Percentiles rank a stretch among this genome's conserved stretches.
Evolutionary conservation across 2,329 filamentous ascomycete genomes (phyloP).

Genomic region (Pseudomassariella vexata): DNA sequence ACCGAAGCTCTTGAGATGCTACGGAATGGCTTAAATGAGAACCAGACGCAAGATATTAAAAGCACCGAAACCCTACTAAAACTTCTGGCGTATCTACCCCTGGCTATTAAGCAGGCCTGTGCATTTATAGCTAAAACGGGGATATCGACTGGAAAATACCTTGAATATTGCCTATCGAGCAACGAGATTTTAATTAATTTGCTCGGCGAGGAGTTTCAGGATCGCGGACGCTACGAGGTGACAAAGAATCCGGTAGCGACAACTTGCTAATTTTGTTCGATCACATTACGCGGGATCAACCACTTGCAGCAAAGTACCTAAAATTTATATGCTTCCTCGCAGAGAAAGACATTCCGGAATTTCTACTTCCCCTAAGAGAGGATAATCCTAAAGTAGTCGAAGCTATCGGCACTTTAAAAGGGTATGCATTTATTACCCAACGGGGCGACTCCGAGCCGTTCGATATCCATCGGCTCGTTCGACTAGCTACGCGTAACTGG

Average conservation of each 20-base stretch:
- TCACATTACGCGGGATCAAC: constrained; percentile 16
- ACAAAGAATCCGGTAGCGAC: constrained; percentile 20
- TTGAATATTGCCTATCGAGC: constrained; percentile 12
- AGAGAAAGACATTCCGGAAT: constrained; percentile 1
- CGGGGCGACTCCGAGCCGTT: constrained; percentile 10
- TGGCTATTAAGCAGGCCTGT: constrained; percentile 28
- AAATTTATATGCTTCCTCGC: constrained; percentile 13
- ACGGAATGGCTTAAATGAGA: background rate
- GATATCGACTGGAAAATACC: constrained; percentile 15
- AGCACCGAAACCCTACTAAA: constrained; percentile 17
- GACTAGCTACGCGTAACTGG: constrained; percentile 10
- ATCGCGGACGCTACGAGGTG: constrained; percentile 15
- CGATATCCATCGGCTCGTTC: constrained; percentile 18
- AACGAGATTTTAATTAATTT: constrained; percentile 13
- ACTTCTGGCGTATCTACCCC: constrained; percentile 20
- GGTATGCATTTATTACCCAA: constrained; percentile 22
- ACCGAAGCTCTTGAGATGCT: constrained; percentile 1
- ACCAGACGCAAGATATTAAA: background rate
- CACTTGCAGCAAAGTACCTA: constrained; percentile 20
- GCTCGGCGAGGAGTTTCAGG: constrained; percentile 21
- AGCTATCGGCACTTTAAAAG: constrained; percentile 8
- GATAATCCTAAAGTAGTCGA: background rate
- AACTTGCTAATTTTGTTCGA: constrained; percentile 27
- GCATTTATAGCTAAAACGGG: constrained; percentile 25
- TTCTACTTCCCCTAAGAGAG: background rate